phyloP scores from a whole-genome alignment of 2,329 filamentous ascomycete genomes.

The Penicillium italicum region DNA sequence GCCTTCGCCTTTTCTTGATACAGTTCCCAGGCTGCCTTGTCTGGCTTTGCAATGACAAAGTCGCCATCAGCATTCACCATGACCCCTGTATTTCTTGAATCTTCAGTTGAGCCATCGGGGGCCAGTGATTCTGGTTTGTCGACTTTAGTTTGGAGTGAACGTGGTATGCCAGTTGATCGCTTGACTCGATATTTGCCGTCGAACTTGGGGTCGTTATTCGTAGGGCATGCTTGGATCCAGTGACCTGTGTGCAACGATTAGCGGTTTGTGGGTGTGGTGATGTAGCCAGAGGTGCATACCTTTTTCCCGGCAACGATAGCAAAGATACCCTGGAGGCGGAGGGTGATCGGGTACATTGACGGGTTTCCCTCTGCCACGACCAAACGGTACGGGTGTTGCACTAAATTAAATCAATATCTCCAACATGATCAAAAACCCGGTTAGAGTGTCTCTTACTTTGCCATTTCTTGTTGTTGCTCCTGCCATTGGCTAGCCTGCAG shows the following conservation, averaged over 20 bases:
- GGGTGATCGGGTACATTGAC: conserved; percentile 85
- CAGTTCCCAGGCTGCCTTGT: conserved; percentile 94
- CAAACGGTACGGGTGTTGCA: conserved; percentile 44
- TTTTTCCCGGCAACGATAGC: conserved; percentile 93
- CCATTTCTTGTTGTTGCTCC: conserved; percentile 88
- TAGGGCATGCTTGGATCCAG: conserved; percentile 97
- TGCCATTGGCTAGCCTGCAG: conserved; percentile 89
- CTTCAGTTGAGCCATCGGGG: conserved; percentile 72
- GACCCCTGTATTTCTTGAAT: conserved; percentile 77
- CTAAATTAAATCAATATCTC: conserved; percentile 37
- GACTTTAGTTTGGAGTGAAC: conserved; percentile 91
- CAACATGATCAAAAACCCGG: not conserved
- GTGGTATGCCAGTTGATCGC: conserved; percentile 92
- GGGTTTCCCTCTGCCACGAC: conserved; percentile 37
- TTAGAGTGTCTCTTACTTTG: conserved; percentile 56
- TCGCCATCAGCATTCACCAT: conserved; percentile 98
- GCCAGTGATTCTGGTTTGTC: conserved; percentile 79
- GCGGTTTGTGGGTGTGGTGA: not conserved
- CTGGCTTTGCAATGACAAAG: conserved; percentile 92
- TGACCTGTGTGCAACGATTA: conserved; percentile 57
- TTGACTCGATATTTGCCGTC: conserved; percentile 92
- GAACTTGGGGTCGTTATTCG: conserved; percentile 96
- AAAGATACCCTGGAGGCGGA: conserved; percentile 89
- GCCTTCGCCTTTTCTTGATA: conserved; percentile 93
- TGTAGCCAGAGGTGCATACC: conserved; percentile 43